Percentiles rank a stretch among this genome's conserved stretches.
Evolutionary conservation across 2,329 filamentous ascomycete genomes (phyloP).

Genomic region (Plectosphaerella plurivora): DNA sequence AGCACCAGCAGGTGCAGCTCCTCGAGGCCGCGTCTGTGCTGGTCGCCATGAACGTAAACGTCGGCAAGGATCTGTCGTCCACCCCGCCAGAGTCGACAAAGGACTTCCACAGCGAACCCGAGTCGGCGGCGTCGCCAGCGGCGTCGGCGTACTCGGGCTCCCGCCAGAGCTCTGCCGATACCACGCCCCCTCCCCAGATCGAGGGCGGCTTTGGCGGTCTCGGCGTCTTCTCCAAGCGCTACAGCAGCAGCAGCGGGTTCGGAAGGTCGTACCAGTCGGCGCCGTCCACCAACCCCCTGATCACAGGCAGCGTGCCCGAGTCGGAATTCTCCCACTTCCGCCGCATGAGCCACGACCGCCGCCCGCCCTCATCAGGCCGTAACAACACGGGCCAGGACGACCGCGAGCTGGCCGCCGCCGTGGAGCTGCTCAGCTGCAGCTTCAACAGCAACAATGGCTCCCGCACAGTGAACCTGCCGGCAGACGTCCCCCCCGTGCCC

Average conservation of each 20-base stretch:
- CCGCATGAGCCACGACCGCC: constrained; percentile 66
- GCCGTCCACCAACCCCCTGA: constrained; percentile 46
- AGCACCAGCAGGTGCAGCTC: constrained; percentile 98
- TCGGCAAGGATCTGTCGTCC: constrained; percentile 44
- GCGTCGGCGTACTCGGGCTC: constrained; percentile 82
- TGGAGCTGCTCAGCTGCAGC: constrained; percentile 86
- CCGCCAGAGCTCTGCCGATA: constrained; percentile 80
- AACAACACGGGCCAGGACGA: constrained; percentile 77
- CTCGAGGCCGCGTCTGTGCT: constrained; percentile 96
- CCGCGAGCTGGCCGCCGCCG: constrained; percentile 81
- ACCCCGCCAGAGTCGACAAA: constrained; percentile 63
- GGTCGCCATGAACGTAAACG: constrained; percentile 73
- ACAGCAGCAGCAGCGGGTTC: constrained; percentile 53
- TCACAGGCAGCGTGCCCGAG: constrained; percentile 46
- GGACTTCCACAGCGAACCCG: constrained; percentile 72
- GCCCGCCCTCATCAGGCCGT: constrained; percentile 75
- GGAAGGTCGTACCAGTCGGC: constrained; percentile 80
- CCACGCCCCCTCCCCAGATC: constrained; percentile 79
- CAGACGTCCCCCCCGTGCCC: constrained; percentile 82
- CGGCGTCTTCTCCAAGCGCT: constrained; percentile 50
- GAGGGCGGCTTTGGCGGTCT: constrained; percentile 54
- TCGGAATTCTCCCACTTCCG: constrained; percentile 57
- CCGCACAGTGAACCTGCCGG: constrained; percentile 56
- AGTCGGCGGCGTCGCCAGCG: constrained; percentile 69
- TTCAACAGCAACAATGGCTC: constrained; percentile 69